Percentiles rank a stretch among this genome's conserved stretches.
These are phyloP conservation scores for Alternaria brassicicola DNA, from an alignment of 2,329 filamentous ascomycete species.

Conservation along the genomic window DNA sequence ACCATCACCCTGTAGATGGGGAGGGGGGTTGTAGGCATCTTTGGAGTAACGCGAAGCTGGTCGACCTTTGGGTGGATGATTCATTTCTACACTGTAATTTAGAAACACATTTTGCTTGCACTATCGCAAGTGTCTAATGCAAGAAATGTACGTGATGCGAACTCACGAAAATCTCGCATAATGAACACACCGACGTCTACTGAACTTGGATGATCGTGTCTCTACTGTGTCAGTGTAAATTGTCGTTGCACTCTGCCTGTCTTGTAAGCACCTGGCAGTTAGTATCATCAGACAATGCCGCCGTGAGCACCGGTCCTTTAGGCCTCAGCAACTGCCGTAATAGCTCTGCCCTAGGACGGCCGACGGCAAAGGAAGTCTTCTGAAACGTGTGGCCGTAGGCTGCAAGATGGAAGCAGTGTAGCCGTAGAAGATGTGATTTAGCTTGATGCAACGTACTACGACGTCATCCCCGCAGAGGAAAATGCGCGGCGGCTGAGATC, in stretches of 20 bases:
- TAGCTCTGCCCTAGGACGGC: too few species aligned
- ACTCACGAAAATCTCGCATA: neutral
- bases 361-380: too few species aligned
- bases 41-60: neutral
- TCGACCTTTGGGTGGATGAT: neutral
- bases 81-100: neutral
- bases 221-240: neutral
- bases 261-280: neutral
- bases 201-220: neutral
- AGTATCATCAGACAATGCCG: neutral
- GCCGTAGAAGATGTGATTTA: too few species aligned
- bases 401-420: too few species aligned
- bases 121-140: neutral
- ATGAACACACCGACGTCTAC: neutral
- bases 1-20: neutral
- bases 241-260: neutral
- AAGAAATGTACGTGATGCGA: neutral
- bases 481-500: constrained; percentile 6
- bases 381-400: too few species aligned
- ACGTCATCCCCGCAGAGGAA: neutral
- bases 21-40: neutral
- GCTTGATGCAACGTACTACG: too few species aligned
- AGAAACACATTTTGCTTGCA: neutral
- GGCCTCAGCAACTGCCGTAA: neutral
- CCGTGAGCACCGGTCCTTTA: neutral